Evolutionary conservation across 2,329 filamentous ascomycete genomes (phyloP).

Genomic region (Aureobasidium sp.): DNA sequence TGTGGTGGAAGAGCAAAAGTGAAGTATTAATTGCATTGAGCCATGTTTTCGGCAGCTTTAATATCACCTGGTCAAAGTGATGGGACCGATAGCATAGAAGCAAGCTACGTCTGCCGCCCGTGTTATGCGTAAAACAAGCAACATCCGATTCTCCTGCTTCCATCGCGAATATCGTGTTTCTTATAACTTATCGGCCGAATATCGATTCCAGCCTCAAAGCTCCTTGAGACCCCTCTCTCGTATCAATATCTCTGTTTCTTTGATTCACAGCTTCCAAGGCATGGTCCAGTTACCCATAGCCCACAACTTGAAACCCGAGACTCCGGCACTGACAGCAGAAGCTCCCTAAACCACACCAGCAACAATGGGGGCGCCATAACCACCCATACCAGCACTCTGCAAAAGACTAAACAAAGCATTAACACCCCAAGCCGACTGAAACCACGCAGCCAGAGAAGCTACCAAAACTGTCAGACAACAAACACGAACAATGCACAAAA

Average conservation of each 20-base stretch:
- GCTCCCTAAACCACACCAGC: slow-evolving; percentile 21
- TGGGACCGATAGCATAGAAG: too few relatives aligned
- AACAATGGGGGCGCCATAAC: slow-evolving; percentile 25
- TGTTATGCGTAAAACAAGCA: too few relatives aligned
- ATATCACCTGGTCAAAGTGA: neutral
- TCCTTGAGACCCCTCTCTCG: too few relatives aligned
- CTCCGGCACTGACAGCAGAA: neutral
- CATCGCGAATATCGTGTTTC: neutral
- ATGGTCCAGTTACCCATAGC: neutral
- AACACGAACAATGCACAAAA: too few relatives aligned
- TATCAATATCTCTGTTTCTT: too few relatives aligned
- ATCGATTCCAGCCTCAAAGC: too few relatives aligned
- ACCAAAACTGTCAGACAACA: neutral
- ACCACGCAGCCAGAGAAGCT: slow-evolving; percentile 10
- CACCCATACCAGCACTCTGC: slow-evolving; percentile 30
- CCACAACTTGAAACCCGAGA: neutral
- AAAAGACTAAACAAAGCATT: slow-evolving; percentile 23
- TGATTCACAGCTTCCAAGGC: neutral
- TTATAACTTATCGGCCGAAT: neutral
- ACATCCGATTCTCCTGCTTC: neutral
- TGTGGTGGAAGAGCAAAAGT: too few relatives aligned
- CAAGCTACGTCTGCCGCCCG: neutral
- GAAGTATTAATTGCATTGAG: too few relatives aligned
- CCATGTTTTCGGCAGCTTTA: neutral
- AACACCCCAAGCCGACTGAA: slow-evolving; percentile 21